phyloP scores from a whole-genome alignment of 169 alveolate genomes.

The Miamiensis avidus region DNA sequence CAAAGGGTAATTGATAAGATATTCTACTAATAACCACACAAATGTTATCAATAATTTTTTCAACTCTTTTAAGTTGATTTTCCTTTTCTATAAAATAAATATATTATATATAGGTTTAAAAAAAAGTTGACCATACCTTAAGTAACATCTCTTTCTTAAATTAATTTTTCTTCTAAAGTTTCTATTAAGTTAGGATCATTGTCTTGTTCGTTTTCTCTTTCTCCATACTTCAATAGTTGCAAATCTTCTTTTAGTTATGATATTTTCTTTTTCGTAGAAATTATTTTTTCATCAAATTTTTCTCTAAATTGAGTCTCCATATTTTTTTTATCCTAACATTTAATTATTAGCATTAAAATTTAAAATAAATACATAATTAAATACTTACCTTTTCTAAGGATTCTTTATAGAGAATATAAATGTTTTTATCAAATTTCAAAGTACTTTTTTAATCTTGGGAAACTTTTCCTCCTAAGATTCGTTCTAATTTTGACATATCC shows the following conservation, averaged over 20 bases:
- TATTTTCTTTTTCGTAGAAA: background rate
- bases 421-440: no score
- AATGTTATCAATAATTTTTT: conserved; percentile 13
- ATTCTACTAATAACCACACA: conserved; percentile 18
- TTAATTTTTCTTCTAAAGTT: background rate
- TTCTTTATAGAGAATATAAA: background rate
- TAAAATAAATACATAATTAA: no score
- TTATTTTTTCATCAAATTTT: background rate
- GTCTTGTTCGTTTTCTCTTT: background rate
- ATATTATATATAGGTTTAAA: no score
- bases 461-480: background rate
- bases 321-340: background rate
- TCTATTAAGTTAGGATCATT: background rate
- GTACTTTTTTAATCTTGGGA: background rate
- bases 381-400: background rate
- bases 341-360: no score
- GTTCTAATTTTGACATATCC: background rate
- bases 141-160: background rate
- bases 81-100: conserved; percentile 16
- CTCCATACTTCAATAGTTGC: background rate
- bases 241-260: background rate
- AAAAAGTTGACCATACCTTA: background rate
- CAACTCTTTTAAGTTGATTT: conserved; percentile 15
- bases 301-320: background rate
- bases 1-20: conserved; percentile 4